Evolutionary conservation across 192 early-diverging fungal genomes (phyloP).

Genomic region (Mortierella claussenii): DNA sequence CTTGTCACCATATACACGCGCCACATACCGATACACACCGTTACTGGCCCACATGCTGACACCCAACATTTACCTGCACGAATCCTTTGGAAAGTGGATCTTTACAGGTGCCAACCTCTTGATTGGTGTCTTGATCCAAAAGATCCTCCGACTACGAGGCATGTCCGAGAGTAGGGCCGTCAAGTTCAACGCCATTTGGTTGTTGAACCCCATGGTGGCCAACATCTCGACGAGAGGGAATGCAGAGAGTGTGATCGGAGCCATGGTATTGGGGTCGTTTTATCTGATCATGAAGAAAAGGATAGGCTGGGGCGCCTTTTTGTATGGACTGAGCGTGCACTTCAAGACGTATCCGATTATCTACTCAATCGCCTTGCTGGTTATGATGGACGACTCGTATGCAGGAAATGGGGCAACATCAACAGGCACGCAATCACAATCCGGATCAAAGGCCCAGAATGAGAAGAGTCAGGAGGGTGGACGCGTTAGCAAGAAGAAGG

Average conservation of each 20-base stretch:
- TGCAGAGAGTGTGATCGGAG: constrained; percentile 88
- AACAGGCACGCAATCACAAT: neutral
- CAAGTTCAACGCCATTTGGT: constrained; percentile 77
- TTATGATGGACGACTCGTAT: constrained; percentile 66
- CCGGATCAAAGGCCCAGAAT: neutral
- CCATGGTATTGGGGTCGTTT: constrained; percentile 78
- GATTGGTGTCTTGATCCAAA: constrained; percentile 76
- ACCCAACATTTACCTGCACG: constrained; percentile 80
- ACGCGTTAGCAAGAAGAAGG: neutral
- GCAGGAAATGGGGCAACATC: constrained; percentile 6
- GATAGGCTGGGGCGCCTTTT: constrained; percentile 63
- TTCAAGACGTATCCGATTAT: constrained; percentile 98
- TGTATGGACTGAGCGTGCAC: constrained; percentile 94
- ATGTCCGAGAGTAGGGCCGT: constrained; percentile 60
- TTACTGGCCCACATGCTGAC: constrained; percentile 90
- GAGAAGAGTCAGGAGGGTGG: constrained; percentile 16
- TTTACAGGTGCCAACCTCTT: constrained; percentile 86
- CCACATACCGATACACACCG: constrained; percentile 98
- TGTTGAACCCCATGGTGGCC: constrained; percentile 95
- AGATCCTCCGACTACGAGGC: constrained; percentile 64
- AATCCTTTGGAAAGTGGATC: constrained; percentile 91
- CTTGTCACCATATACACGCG: constrained; percentile 85
- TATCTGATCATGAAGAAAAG: constrained; percentile 72
- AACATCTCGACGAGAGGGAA: constrained; percentile 97
- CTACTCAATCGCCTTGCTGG: constrained; percentile 87